phyloP scores from a whole-genome alignment of 306 rosid species.

The Trifolium dubium region DNA sequence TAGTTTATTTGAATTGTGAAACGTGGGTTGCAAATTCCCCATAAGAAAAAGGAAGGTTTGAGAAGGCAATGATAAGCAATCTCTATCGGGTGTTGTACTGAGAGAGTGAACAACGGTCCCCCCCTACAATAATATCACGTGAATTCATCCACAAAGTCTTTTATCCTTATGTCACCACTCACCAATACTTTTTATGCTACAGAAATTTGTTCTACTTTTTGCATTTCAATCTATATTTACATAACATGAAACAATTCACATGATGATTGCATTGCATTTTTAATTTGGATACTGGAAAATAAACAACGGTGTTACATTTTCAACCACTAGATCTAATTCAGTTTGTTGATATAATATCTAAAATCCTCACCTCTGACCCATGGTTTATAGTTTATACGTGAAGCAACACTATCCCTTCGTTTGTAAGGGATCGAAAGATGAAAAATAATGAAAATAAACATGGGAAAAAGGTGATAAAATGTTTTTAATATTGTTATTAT shows the following conservation, averaged over 20 bases:
- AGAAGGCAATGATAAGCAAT: conserved; percentile 27
- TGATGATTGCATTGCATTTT: background rate
- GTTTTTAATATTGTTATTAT: too few relatives aligned
- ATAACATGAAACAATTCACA: too few relatives aligned
- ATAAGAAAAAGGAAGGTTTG: conserved; percentile 19
- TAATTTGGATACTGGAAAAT: background rate
- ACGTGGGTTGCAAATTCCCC: conserved; percentile 37
- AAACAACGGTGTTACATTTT: background rate
- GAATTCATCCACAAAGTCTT: conserved; percentile 25
- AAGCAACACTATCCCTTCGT: background rate
- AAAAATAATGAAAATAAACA: too few relatives aligned
- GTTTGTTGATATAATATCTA: background rate
- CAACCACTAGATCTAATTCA: background rate
- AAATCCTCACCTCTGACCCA: background rate
- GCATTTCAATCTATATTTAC: too few relatives aligned
- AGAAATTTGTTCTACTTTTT: background rate
- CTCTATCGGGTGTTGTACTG: conserved; percentile 28
- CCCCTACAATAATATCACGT: conserved; percentile 13
- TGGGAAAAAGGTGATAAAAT: too few relatives aligned
- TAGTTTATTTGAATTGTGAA: conserved; percentile 22
- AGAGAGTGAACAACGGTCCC: conserved; percentile 42
- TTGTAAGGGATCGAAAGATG: background rate
- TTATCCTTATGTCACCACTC: background rate
- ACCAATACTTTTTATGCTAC: background rate
- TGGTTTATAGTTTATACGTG: background rate